Evolutionary conservation across 225 moss, liverwort and hornwort genomes (phyloP).

Genomic region (Neckera pumila): DNA sequence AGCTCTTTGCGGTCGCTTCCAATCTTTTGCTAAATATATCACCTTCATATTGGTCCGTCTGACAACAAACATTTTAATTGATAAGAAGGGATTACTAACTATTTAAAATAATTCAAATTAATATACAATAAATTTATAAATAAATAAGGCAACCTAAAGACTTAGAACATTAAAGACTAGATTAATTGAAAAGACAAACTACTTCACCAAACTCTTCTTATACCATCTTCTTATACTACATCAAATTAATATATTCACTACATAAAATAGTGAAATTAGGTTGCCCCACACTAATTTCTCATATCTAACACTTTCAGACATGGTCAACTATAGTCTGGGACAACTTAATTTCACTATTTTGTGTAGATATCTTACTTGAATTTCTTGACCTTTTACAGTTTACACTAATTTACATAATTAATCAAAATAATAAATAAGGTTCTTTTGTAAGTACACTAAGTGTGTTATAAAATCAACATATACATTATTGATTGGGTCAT

Average conservation of each 20-base stretch:
- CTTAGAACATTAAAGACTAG: neutral
- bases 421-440: neutral
- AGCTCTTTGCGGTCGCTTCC: rapidly evolving
- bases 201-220: neutral
- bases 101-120: neutral
- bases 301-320: no score
- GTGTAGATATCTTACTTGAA: neutral
- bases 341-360: no score
- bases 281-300: no score
- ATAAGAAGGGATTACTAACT: no score
- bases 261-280: no score
- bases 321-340: no score
- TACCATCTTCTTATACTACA: neutral
- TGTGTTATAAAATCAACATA: rapidly evolving
- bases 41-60: neutral
- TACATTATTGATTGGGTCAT: neutral
- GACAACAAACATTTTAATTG: neutral
- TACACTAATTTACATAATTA: neutral
- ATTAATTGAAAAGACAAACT: neutral
- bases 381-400: neutral
- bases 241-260: neutral
- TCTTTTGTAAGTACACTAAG: neutral
- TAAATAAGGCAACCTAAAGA: rapidly evolving
- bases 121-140: neutral
- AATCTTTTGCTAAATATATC: neutral